Base-by-base conservation (phyloP, 2,329 filamentous ascomycete species). In the Curvularia spicifera region DNA sequence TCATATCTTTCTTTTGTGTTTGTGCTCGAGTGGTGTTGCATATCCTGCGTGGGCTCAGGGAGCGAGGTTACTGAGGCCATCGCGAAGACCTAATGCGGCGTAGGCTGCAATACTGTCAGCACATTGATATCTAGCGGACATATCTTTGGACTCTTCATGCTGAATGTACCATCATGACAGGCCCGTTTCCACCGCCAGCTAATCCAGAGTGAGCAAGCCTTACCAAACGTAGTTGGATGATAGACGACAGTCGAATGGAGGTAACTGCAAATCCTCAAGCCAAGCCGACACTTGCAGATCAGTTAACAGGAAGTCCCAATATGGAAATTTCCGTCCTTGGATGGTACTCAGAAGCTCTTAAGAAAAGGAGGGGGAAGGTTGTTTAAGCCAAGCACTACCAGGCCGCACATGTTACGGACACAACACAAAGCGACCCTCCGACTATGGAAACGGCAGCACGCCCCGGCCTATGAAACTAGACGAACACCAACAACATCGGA, bases 51-150 rank as follows among this genome's bases (percentile, higher is more conserved):
- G 5, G 68, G 60, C 40, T 69, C 66, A 2, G 60, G 35, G 6
- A n/a, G 52, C 35, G 65, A 59, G 13, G 60, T 62, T 15, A 70
- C 63, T 22, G 66, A 68, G 28, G 67, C 64, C 71, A 74, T 74
- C 49, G 49, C 53, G 49, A 42, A 52, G 47, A 55, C 24, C 8
- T 29, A 29, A 57, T 51, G 15, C 42, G 45, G n/a, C 24, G 20
- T 46, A 42, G 48, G n/a, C 61, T 64, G 37, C 26, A 42, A 24
- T 12, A 9, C 55, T 28, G 39, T 61, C 40, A 61, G 56, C 48
- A 61, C 35, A 9, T 26, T 10, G n/a, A 6, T 44, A 42, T 26
- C 3, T 39, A 9, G 15, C n/a, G 18, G 12, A 37, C 2, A 7
- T 12, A 42, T 26, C 8, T 40, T 42, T 6, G 6, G 13, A 7